These are phyloP conservation scores for Amanita rubescens DNA, from an alignment of 768 basidiomycete species.

Conservation along the genomic window DNA sequence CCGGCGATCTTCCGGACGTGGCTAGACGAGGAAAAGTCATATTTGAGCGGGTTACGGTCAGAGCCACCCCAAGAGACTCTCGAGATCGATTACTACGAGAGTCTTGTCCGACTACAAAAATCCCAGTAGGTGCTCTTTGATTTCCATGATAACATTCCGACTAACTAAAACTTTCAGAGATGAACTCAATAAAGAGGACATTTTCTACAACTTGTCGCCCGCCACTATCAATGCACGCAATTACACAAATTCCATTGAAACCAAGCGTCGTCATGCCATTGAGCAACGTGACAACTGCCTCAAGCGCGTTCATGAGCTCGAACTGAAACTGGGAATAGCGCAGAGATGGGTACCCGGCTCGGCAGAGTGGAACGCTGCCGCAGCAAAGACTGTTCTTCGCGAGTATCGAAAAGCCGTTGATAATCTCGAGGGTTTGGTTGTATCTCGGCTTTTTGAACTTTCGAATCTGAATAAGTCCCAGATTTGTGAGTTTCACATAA, in stretches of 20 bases:
- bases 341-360: not conserved
- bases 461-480: constrained; percentile 17
- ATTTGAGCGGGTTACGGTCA: constrained; percentile 9
- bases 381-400: not conserved
- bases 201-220: too few species aligned
- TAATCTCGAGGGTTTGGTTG: constrained; percentile 15
- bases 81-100: constrained; percentile 13
- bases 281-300: not conserved
- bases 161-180: not conserved
- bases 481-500: constrained; percentile 17
- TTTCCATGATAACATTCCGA: not conserved
- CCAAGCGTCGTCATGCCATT: not conserved
- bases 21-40: constrained; percentile 15
- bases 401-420: constrained; percentile 4
- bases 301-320: not conserved
- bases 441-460: constrained; percentile 17
- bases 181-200: too few species aligned
- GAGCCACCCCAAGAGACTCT: constrained; percentile 14
- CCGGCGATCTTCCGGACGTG: constrained; percentile 12
- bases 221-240: not conserved
- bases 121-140: too few species aligned
- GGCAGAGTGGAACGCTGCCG: not conserved
- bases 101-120: too few species aligned
- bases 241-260: not conserved
- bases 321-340: not conserved